Conservation (phyloP, 176 grass and related monocot species). For the Alopecurus myosuroides region DNA sequence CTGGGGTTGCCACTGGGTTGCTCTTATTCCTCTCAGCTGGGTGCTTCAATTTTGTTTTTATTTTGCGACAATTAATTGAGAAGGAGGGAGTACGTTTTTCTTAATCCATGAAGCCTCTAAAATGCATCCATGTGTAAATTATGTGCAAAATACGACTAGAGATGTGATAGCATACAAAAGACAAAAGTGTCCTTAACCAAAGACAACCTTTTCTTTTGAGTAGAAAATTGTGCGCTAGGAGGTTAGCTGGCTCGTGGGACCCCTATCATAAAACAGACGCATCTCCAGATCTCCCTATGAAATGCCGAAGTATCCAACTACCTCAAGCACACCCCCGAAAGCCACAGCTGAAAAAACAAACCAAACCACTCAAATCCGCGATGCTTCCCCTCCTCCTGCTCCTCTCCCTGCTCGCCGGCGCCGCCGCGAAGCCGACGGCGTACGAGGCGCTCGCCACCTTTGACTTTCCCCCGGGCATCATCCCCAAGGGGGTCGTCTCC, state of each 20-base stretch:
- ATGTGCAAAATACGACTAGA: too few relatives aligned
- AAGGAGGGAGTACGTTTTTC: too few relatives aligned
- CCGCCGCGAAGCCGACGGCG: slow-evolving; percentile 42
- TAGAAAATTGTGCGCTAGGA: neutral
- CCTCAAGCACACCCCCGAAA: neutral
- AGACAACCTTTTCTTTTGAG: neutral
- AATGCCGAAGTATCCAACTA: neutral
- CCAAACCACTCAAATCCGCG: neutral
- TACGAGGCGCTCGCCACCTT: slow-evolving; percentile 69
- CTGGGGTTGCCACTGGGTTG: too few relatives aligned
- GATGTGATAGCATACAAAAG: neutral
- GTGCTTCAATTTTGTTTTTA: too few relatives aligned
- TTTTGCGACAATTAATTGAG: too few relatives aligned
- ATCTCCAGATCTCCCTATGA: neutral
- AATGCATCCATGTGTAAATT: too few relatives aligned
- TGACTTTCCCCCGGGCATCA: slow-evolving; percentile 76
- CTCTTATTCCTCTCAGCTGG: too few relatives aligned
- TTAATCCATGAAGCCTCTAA: too few relatives aligned
- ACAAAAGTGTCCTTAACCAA: neutral
- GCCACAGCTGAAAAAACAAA: neutral
- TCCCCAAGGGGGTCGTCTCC: slow-evolving; percentile 57
- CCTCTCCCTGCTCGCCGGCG: slow-evolving; percentile 18
- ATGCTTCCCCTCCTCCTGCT: slow-evolving; percentile 12
- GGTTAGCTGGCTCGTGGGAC: neutral
- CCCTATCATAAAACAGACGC: neutral